These are phyloP conservation scores for Cytospora mali DNA, from an alignment of 2,329 filamentous ascomycete genomes.

Conservation along the genomic window DNA sequence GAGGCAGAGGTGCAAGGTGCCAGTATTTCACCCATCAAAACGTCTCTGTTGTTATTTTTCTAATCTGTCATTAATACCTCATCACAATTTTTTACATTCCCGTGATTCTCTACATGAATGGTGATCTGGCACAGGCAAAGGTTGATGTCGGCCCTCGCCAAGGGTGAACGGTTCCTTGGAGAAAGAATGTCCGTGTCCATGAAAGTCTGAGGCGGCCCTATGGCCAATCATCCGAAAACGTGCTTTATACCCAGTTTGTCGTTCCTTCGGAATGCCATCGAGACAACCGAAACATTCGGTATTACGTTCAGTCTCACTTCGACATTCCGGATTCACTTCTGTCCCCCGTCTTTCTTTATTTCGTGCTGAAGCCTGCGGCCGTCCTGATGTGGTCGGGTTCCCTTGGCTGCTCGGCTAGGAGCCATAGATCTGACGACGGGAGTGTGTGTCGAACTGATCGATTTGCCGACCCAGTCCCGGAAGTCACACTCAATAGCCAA, in stretches of 20 bases:
- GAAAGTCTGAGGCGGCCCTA: not conserved
- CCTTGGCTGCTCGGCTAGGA: too few relatives aligned
- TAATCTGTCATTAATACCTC: slow-evolving; percentile 23
- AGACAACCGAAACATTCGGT: not conserved
- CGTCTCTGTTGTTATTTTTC: slow-evolving; percentile 10
- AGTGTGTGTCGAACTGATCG: too few relatives aligned
- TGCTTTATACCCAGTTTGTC: slow-evolving; percentile 14
- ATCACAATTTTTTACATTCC: not conserved
- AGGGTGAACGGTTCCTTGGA: slow-evolving; percentile 6
- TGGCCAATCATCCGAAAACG: slow-evolving; percentile 27
- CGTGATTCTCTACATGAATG: not conserved
- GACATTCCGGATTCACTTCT: too few relatives aligned
- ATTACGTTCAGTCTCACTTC: slow-evolving; percentile 14
- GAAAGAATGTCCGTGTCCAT: slow-evolving; percentile 6
- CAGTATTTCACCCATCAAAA: not conserved
- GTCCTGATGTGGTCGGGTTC: too few relatives aligned
- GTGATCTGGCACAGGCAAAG: not conserved
- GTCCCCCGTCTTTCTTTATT: too few relatives aligned
- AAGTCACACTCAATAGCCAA: too few relatives aligned
- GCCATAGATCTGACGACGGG: too few relatives aligned
- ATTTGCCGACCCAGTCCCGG: too few relatives aligned
- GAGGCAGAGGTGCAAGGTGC: not conserved
- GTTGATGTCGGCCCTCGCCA: slow-evolving; percentile 19
- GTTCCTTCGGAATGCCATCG: slow-evolving; percentile 4
- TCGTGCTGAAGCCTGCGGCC: too few relatives aligned